Conservation (phyloP, 2,329 filamentous ascomycete species). For the Aspergillus sp. region DNA sequence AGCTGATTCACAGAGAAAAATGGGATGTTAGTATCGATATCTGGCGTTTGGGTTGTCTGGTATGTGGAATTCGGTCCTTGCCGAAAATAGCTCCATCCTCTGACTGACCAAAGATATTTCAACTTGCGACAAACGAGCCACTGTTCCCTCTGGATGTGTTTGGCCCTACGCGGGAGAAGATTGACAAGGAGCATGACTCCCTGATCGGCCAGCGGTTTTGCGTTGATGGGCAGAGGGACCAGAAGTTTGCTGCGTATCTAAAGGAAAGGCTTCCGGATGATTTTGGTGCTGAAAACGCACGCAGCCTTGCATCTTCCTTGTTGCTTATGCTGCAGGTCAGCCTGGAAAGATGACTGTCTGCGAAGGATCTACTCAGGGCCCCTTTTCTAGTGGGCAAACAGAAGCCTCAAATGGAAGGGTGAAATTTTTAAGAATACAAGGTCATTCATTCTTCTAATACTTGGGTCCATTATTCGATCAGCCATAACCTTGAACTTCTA, state of each 20-base stretch:
- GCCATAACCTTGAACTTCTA: too few relatives aligned
- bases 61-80: slow-evolving; percentile 9
- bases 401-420: too few relatives aligned
- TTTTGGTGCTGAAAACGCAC: slow-evolving; percentile 13
- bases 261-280: slow-evolving; percentile 11
- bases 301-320: slow-evolving; percentile 13
- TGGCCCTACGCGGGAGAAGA: slow-evolving; percentile 12
- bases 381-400: slow-evolving; percentile 4
- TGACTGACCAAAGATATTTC: slow-evolving; percentile 14
- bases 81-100: not conserved
- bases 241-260: slow-evolving; percentile 12
- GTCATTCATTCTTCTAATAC: not conserved
- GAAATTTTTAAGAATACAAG: too few relatives aligned
- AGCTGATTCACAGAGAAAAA: slow-evolving; percentile 11
- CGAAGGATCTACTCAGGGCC: slow-evolving; percentile 7
- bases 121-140: slow-evolving; percentile 20
- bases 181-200: slow-evolving; percentile 10
- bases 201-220: slow-evolving; percentile 7
- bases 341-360: slow-evolving; percentile 1
- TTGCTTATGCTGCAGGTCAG: slow-evolving; percentile 12
- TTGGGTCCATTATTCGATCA: too few relatives aligned
- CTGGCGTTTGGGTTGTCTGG: slow-evolving; percentile 22
- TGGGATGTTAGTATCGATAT: slow-evolving; percentile 19
- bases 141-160: slow-evolving; percentile 16
- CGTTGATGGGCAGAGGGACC: not conserved